phyloP scores from a whole-genome alignment of 148 eudicot genomes.

The Chenopodium quinoa region DNA sequence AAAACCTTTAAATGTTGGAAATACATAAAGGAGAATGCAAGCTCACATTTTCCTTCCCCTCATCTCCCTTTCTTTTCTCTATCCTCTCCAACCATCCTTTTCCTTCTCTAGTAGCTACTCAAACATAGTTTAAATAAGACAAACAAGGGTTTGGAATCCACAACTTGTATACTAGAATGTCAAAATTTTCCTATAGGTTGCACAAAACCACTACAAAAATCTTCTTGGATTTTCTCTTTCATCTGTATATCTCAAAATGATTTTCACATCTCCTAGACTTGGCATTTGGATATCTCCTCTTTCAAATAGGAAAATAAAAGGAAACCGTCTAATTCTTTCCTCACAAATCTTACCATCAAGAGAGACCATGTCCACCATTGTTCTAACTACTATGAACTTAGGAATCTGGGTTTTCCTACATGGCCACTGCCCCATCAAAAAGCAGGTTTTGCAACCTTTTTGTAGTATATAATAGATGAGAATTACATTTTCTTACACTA shows the following conservation, averaged over 20 bases:
- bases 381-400: neutral
- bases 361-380: neutral
- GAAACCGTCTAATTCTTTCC: neutral
- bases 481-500: neutral
- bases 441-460: neutral
- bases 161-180: too few relatives aligned
- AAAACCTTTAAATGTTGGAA: too few relatives aligned
- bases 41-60: too few relatives aligned
- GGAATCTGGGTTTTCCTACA: neutral
- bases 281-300: neutral
- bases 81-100: too few relatives aligned
- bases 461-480: too few relatives aligned
- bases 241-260: neutral
- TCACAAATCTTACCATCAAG: neutral
- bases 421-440: neutral
- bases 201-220: neutral
- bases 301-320: neutral
- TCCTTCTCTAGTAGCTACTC: too few relatives aligned
- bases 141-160: too few relatives aligned
- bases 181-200: too few relatives aligned
- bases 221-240: neutral
- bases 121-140: too few relatives aligned
- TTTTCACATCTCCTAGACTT: neutral
- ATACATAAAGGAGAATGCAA: too few relatives aligned
- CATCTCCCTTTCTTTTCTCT: too few relatives aligned